These are phyloP conservation scores for Phytophthora agathidicida DNA, from an alignment of 352 stramenopile genomes.

Conservation along the genomic window DNA sequence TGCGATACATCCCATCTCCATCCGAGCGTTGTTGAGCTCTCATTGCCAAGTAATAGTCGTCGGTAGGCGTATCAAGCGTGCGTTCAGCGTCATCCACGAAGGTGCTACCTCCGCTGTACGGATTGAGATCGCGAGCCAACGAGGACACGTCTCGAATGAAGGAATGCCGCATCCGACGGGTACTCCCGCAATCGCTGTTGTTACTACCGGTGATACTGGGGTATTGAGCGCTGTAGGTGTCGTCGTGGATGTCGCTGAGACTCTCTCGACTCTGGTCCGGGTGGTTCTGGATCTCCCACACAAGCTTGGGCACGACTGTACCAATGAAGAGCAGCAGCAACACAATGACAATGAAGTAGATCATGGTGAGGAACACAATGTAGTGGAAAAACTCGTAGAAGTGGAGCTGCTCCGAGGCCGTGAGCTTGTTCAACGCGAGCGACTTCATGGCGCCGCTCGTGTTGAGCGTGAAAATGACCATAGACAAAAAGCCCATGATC, in stretches of 20 bases:
- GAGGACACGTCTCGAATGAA: conserved; percentile 34
- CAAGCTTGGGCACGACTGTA: conserved; percentile 80
- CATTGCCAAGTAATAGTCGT: conserved; percentile 31
- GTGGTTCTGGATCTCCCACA: conserved; percentile 63
- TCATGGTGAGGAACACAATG: conserved; percentile 89
- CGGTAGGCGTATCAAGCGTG: conserved; percentile 28
- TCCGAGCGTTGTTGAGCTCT: conserved; percentile 16
- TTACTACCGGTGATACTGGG: conserved; percentile 22
- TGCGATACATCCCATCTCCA: conserved; percentile 15
- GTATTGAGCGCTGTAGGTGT: conserved; percentile 25
- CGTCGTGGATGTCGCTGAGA: conserved; percentile 35
- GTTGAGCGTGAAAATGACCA: conserved; percentile 90
- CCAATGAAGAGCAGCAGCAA: conserved; percentile 83
- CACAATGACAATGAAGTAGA: conserved; percentile 91
- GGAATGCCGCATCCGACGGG: conserved; percentile 33
- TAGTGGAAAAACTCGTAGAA: conserved; percentile 93
- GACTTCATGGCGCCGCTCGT: conserved; percentile 72
- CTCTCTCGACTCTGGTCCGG: conserved; percentile 31
- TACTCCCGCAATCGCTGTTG: conserved; percentile 25
- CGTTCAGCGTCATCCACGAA: conserved; percentile 18
- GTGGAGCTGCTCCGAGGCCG: conserved; percentile 69
- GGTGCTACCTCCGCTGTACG: conserved; percentile 21
- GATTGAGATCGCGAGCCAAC: conserved; percentile 22
- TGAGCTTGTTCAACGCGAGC: conserved; percentile 55
- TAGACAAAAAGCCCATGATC: conserved; percentile 89